phyloP scores from a whole-genome alignment of 441 rosid species.

The Gossypium lobatum region DNA sequence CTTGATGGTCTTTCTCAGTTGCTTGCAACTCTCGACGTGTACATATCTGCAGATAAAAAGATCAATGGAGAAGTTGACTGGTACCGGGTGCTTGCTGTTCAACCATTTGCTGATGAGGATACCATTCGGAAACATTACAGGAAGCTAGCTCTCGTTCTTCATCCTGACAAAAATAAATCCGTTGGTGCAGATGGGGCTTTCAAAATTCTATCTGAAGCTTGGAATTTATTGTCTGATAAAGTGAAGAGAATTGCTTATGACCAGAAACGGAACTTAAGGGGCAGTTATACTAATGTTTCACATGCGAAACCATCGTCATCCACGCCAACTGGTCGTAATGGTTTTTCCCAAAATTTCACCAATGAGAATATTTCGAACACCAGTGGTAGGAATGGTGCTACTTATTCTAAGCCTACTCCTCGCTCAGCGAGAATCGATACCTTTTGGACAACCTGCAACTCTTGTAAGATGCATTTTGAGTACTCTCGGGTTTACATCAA shows the following conservation, averaged over 20 bases:
- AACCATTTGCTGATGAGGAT: constrained; percentile 46
- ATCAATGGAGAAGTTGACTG: constrained; percentile 40
- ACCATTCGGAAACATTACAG: constrained; percentile 42
- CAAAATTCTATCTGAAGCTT: constrained; percentile 46
- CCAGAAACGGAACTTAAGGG: constrained; percentile 31
- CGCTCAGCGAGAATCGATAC: constrained; percentile 17
- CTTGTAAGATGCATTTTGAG: constrained; percentile 43
- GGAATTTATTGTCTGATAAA: constrained; percentile 49
- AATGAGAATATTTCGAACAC: constrained; percentile 4
- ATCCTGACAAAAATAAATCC: constrained; percentile 52
- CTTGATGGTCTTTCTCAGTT: constrained; percentile 47
- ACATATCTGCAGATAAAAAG: constrained; percentile 29
- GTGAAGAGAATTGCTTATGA: constrained; percentile 44
- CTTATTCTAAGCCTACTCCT: constrained; percentile 17
- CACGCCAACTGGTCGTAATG: constrained; percentile 26
- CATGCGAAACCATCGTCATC: constrained; percentile 26
- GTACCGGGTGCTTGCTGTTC: constrained; percentile 43
- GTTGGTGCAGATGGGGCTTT: constrained; percentile 56
- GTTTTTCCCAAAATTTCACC: constrained; percentile 19
- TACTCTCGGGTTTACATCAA: constrained; percentile 32
- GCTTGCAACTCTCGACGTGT: constrained; percentile 38
- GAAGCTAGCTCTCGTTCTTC: constrained; percentile 44
- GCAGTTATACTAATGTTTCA: constrained; percentile 11
- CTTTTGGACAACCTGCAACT: constrained; percentile 55
- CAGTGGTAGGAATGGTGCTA: constrained; percentile 21